Evolutionary conservation across 345 rosid species (phyloP).

Genomic region (Citrus medica): DNA sequence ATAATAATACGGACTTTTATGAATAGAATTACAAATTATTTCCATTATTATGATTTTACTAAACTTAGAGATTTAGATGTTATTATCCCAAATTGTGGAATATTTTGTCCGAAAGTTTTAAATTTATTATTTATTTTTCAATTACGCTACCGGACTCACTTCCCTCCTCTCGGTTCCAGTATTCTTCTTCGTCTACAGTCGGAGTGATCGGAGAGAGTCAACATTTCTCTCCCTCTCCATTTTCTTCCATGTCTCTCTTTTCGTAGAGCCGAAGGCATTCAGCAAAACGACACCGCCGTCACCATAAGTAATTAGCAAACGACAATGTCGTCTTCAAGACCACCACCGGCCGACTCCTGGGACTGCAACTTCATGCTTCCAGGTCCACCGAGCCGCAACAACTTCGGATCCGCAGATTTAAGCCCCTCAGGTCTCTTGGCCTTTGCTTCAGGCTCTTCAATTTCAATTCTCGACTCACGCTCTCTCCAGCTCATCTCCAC

Average conservation of each 20-base stretch:
- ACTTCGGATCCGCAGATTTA: constrained; percentile 82
- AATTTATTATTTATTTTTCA: not conserved
- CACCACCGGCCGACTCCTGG: constrained; percentile 43
- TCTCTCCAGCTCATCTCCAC: constrained; percentile 84
- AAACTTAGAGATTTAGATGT: not conserved
- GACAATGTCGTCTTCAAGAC: constrained; percentile 38
- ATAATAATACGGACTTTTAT: too few relatives aligned
- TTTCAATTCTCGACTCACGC: constrained; percentile 68
- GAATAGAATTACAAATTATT: too few relatives aligned
- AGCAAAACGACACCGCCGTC: not conserved
- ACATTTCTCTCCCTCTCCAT: not conserved
- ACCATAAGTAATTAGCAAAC: not conserved
- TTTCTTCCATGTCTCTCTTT: not conserved
- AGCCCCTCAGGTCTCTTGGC: constrained; percentile 82
- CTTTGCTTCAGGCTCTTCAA: constrained; percentile 78
- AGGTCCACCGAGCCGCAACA: constrained; percentile 91
- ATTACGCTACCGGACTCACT: not conserved
- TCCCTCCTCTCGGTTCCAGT: not conserved
- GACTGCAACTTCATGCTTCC: constrained; percentile 70
- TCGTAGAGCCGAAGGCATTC: not conserved
- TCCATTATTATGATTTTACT: too few relatives aligned
- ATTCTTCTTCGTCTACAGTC: not conserved
- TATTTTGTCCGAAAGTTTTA: too few relatives aligned
- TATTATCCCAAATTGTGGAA: not conserved
- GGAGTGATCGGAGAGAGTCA: not conserved